phyloP scores from a whole-genome alignment of 176 grass and related monocot species.

The Musa troglodytarum region DNA sequence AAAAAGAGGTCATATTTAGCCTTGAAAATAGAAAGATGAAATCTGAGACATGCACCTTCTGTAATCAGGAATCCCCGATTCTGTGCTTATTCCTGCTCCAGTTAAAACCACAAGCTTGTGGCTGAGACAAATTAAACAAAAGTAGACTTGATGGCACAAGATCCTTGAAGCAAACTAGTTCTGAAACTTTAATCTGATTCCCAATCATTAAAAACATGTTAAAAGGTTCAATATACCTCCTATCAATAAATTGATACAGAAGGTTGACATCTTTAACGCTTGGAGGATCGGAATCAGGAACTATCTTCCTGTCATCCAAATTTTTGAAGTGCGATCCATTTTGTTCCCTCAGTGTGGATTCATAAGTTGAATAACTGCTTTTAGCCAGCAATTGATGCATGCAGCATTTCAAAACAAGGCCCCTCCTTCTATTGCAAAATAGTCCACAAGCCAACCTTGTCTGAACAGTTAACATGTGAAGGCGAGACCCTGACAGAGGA shows the following conservation, averaged over 20 bases:
- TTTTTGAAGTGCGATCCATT: slow-evolving; percentile 43
- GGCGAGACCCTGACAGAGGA: slow-evolving; percentile 35
- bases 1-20: neutral
- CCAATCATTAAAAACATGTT: slow-evolving; percentile 3
- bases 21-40: neutral
- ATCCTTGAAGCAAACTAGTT: neutral
- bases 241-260: slow-evolving; percentile 59
- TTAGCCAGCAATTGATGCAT: slow-evolving; percentile 28
- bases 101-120: slow-evolving; percentile 82
- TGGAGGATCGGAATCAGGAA: slow-evolving; percentile 77
- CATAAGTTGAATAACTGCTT: slow-evolving; percentile 37
- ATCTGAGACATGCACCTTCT: slow-evolving; percentile 43
- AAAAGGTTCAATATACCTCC: slow-evolving; percentile 35
- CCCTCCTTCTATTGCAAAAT: slow-evolving; percentile 15
- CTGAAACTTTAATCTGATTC: neutral
- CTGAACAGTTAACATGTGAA: slow-evolving; percentile 24
- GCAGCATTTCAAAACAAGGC: slow-evolving; percentile 27
- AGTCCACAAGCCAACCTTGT: slow-evolving; percentile 21
- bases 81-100: slow-evolving; percentile 90
- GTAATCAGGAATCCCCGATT: slow-evolving; percentile 95
- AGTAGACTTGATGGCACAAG: slow-evolving; percentile 22
- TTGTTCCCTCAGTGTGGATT: slow-evolving; percentile 30
- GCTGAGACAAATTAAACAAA: slow-evolving; percentile 42
- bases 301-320: slow-evolving; percentile 54
- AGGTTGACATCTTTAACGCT: slow-evolving; percentile 63